These are phyloP conservation scores for Stenogyne calaminthoides DNA, from an alignment of 305 asterid species.

Conservation along the genomic window DNA sequence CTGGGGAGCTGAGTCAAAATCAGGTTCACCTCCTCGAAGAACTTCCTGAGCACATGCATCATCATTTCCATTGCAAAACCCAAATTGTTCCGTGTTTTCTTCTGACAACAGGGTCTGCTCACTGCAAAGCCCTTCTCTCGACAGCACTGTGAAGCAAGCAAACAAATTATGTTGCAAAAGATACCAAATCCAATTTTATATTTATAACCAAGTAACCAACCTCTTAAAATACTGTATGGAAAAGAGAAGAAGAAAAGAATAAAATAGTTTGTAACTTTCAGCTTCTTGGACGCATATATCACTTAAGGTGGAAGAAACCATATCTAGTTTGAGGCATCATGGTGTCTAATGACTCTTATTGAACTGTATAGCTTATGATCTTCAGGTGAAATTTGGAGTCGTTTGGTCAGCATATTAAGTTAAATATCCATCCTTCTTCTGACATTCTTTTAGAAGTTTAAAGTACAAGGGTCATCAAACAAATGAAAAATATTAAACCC, in stretches of 20 bases:
- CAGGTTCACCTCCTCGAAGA: constrained; percentile 72
- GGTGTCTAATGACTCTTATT: neutral
- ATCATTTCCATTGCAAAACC: constrained; percentile 70
- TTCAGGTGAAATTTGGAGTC: neutral
- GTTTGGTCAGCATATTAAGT: neutral
- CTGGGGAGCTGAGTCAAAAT: constrained; percentile 42
- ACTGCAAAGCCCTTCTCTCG: constrained; percentile 43
- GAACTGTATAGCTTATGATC: too few species aligned
- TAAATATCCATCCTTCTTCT: neutral
- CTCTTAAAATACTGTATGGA: neutral
- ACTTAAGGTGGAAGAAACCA: neutral
- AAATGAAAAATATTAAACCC: neutral
- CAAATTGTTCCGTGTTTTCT: constrained; percentile 52
- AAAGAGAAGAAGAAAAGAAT: neutral
- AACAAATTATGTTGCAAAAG: neutral
- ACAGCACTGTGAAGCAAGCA: constrained; percentile 38
- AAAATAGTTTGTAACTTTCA: neutral
- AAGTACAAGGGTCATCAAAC: neutral
- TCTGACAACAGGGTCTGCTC: constrained; percentile 33
- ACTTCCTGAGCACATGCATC: constrained; percentile 86
- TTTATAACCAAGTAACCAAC: neutral
- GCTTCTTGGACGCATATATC: neutral
- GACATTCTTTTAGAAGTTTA: neutral
- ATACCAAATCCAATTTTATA: neutral
- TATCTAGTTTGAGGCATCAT: neutral